Base-by-base conservation (phyloP, 2,329 filamentous ascomycete species). In the Apiospora kogelbergensis region DNA sequence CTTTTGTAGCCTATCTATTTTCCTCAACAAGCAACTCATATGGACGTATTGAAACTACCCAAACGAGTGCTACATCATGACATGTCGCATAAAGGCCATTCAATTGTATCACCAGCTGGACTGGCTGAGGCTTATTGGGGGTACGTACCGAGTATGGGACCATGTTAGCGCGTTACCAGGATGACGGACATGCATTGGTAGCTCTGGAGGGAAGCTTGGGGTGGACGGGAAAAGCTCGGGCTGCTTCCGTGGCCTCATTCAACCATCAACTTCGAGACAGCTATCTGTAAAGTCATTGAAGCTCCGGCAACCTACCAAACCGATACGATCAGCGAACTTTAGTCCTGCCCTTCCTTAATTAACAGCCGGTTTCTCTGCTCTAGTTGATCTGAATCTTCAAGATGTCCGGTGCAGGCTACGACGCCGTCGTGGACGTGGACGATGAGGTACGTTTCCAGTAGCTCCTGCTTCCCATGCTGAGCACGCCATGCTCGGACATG, bases 401-500 rank as follows among this genome's bases (percentile, higher is more conserved):
- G 68, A 95, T 95, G 92, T 89, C 93, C 69, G 92, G 93, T 80
- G 88, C 93, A 78, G 95, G 95, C 75, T 99, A 99, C 81, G 96
- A 99, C 85, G 96, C 97, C 71, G 95, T 99, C 73, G 96, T 99
- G 70, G 96, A 99, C 77, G 91, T 98, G 68, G 96, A 99, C 80
- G 93, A 96, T 77, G 96, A 98, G 88, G 94, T 97, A 83, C 73
- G 82, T 69, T 67, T 42, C 44, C 22, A 10, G 30, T 20, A 60
- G 53, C 53, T 60, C 30, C 60, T 26, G 17, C 9, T 22, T 15
- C 63, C 42, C 30, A 24, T 17, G n/a, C 63, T 37, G 13, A 15
- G 22, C n/a, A 6, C 60, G 60, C 33, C 33, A 22, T 41, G 10
- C 22, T 26, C 4, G 45, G 24, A 26, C 22, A 24, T 17, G 11